Evolutionary conservation across 768 basidiomycete genomes (phyloP).

Genomic region (Boletus bicolor): DNA sequence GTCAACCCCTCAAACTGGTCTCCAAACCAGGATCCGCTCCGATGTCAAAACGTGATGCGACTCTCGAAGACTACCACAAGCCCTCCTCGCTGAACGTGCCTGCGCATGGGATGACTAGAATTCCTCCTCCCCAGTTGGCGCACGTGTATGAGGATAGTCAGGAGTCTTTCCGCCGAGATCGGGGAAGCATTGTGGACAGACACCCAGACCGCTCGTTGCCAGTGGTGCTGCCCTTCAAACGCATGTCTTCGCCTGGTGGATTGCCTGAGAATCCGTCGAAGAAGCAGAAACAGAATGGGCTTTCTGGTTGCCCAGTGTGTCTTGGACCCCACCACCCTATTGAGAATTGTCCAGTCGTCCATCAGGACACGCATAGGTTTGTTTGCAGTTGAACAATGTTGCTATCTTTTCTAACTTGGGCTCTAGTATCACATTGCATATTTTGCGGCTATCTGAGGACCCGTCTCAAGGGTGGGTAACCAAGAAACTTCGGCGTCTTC

Average conservation of each 20-base stretch:
- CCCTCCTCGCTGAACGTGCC: conserved; percentile 1
- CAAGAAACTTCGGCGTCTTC: conserved; percentile 37
- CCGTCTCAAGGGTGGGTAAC: conserved; percentile 36
- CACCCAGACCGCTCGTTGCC: not conserved
- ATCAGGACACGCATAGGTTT: conserved; percentile 54
- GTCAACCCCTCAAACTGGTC: conserved; percentile 62
- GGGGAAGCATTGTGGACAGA: not conserved
- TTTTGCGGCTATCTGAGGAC: conserved; percentile 42
- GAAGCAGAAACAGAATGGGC: conserved; percentile 34
- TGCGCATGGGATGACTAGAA: not conserved
- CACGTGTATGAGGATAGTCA: not conserved
- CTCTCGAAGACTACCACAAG: not conserved
- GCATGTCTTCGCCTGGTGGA: conserved; percentile 32
- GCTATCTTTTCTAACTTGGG: conserved; percentile 6
- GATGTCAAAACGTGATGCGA: conserved; percentile 1
- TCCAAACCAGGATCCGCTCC: conserved; percentile 26
- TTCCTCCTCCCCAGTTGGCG: not conserved
- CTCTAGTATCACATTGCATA: conserved; percentile 42
- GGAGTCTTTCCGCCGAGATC: not conserved
- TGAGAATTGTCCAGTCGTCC: conserved; percentile 55
- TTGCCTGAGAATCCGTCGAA: conserved; percentile 31
- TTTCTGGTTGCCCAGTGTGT: conserved; percentile 48
- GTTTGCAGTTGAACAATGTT: conserved; percentile 1
- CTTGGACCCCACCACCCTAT: conserved; percentile 41
- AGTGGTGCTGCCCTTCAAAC: conserved; percentile 32